Conservation (phyloP, 805 yeast species). For the Sporopachydermia quercuum region DNA sequence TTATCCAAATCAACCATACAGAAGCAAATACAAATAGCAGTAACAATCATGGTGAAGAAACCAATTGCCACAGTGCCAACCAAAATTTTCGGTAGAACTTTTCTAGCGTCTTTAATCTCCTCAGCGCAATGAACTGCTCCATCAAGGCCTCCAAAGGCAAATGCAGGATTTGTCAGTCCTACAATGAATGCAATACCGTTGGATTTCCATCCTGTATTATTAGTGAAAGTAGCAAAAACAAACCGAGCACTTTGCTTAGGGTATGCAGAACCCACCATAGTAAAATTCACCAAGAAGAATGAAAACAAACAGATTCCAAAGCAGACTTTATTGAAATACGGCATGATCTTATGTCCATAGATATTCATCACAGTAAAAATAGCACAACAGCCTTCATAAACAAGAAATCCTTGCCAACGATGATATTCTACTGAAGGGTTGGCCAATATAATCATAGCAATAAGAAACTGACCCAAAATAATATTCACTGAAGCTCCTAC, state of each 20-base stretch:
- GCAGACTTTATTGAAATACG: no score
- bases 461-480: conserved; percentile 7
- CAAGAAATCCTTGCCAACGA: no score
- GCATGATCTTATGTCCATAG: no score
- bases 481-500: conserved; percentile 1
- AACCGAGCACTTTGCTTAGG: conserved; percentile 8
- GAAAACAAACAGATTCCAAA: no score
- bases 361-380: no score
- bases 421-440: no score
- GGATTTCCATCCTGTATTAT: conserved; percentile 5
- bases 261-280: no score
- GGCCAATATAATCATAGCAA: conserved; percentile 3
- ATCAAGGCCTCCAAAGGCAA: conserved; percentile 2
- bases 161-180: conserved; percentile 1
- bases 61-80: conserved; percentile 4
- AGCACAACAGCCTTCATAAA: no score
- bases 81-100: conserved; percentile 3
- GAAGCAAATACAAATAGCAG: no score
- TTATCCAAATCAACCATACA: conserved; percentile 3
- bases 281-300: no score
- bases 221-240: conserved; percentile 9
- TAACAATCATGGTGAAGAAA: conserved; percentile 3
- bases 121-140: conserved; percentile 5
- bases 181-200: conserved; percentile 6
- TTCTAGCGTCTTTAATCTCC: conserved; percentile 3